phyloP scores from a whole-genome alignment of 805 yeast genomes.

The Zygosaccharomyces siamensis region DNA sequence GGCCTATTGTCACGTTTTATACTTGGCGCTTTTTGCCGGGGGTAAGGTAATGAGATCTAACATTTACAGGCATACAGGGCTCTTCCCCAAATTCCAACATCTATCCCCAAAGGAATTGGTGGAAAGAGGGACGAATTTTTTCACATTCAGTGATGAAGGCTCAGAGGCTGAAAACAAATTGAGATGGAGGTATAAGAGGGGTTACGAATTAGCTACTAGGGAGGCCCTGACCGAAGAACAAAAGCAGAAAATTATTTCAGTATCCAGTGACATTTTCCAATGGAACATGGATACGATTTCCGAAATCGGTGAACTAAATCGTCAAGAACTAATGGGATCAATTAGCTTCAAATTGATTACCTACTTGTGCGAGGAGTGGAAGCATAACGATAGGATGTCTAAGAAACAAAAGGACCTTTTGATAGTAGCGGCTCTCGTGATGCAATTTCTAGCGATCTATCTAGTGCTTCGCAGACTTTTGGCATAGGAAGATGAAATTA shows the following conservation, averaged over 20 bases:
- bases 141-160: constrained; percentile 47
- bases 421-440: constrained; percentile 6
- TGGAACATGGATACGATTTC: constrained; percentile 56
- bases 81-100: constrained; percentile 72
- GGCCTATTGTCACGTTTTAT: constrained; percentile 82
- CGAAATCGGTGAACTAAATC: constrained; percentile 66
- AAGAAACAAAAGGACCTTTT: constrained; percentile 12
- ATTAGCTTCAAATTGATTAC: constrained; percentile 49
- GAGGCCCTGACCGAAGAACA: constrained; percentile 63
- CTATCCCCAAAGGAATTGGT: constrained; percentile 59
- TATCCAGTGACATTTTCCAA: constrained; percentile 58
- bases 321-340: constrained; percentile 49
- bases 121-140: constrained; percentile 62
- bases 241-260: constrained; percentile 64
- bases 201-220: constrained; percentile 73
- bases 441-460: constrained; percentile 13
- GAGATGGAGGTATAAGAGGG: constrained; percentile 63
- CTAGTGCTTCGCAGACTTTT: constrained; percentile 10
- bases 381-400: constrained; percentile 23
- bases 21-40: constrained; percentile 82
- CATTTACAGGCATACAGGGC: constrained; percentile 58
- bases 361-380: constrained; percentile 32
- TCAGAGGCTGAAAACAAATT: constrained; percentile 62
- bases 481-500: background rate
- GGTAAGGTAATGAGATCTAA: constrained; percentile 69